Conservation (phyloP, 2,329 filamentous ascomycete species). For the Tolypocladium pustulatum region DNA sequence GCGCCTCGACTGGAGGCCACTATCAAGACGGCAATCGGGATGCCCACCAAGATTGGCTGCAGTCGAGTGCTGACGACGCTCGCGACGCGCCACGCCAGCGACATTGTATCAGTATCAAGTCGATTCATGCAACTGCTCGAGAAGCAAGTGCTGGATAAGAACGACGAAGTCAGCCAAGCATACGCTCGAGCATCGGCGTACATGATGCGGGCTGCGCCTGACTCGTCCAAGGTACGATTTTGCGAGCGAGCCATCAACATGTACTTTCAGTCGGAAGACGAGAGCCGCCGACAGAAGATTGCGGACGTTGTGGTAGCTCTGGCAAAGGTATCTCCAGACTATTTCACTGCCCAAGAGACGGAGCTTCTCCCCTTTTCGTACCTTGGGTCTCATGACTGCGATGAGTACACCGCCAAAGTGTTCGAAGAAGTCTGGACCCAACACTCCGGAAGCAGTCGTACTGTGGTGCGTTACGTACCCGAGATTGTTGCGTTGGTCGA, state of each 20-base stretch:
- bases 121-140: slow-evolving; percentile 68
- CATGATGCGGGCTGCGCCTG: slow-evolving; percentile 51
- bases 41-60: slow-evolving; percentile 90
- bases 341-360: slow-evolving; percentile 67
- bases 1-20: slow-evolving; percentile 63
- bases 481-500: slow-evolving; percentile 68
- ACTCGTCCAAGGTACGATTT: slow-evolving; percentile 39
- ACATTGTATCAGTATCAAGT: slow-evolving; percentile 67
- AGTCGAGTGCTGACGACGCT: slow-evolving; percentile 76
- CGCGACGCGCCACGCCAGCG: slow-evolving; percentile 64
- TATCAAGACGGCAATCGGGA: slow-evolving; percentile 77
- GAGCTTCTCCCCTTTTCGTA: slow-evolving; percentile 79
- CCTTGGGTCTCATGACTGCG: slow-evolving; percentile 73
- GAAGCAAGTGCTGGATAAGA: slow-evolving; percentile 78
- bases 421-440: slow-evolving; percentile 83
- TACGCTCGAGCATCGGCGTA: slow-evolving; percentile 86
- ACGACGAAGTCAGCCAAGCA: slow-evolving; percentile 83
- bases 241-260: slow-evolving; percentile 48
- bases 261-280: slow-evolving; percentile 76
- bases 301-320: slow-evolving; percentile 77
- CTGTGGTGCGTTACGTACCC: slow-evolving; percentile 70
- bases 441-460: slow-evolving; percentile 75
- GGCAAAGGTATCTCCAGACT: slow-evolving; percentile 79
- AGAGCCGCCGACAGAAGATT: slow-evolving; percentile 61
- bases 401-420: slow-evolving; percentile 68